These are phyloP conservation scores for Reticulascus tulasneorum DNA, from an alignment of 2,329 filamentous ascomycete species.

Conservation along the genomic window DNA sequence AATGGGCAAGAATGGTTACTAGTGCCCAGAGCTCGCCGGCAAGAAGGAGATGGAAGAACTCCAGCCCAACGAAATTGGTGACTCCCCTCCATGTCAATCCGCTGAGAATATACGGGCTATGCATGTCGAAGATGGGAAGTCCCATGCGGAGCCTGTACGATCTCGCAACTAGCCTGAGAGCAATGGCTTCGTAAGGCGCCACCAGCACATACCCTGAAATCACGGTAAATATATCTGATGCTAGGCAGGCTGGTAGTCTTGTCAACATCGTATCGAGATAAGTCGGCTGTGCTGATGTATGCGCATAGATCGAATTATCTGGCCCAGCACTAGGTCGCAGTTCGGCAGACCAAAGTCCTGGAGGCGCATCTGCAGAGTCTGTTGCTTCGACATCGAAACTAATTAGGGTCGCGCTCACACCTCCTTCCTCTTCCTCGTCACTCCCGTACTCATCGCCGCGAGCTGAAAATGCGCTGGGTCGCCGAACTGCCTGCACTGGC, in stretches of 20 bases:
- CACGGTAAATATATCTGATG: slow-evolving; percentile 43
- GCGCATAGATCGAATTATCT: slow-evolving; percentile 21
- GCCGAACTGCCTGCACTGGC: slow-evolving; percentile 30
- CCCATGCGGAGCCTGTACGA: slow-evolving; percentile 35
- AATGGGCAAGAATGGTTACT: slow-evolving; percentile 33
- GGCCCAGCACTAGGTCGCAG: slow-evolving; percentile 44
- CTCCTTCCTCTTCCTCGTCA: slow-evolving; percentile 54
- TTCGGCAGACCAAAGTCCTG: slow-evolving; percentile 56
- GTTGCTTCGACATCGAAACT: slow-evolving; percentile 59
- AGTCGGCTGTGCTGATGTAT: slow-evolving; percentile 22
- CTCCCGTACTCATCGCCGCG: slow-evolving; percentile 50
- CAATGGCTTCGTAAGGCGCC: slow-evolving; percentile 43
- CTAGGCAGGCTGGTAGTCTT: slow-evolving; percentile 43
- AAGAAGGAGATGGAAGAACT: slow-evolving; percentile 41
- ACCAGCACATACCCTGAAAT: slow-evolving; percentile 37
- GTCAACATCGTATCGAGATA: slow-evolving; percentile 49
- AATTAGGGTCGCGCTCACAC: slow-evolving; percentile 53
- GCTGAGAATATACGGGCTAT: slow-evolving; percentile 29
- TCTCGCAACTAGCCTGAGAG: slow-evolving; percentile 41
- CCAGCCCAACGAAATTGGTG: slow-evolving; percentile 42
- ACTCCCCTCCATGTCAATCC: slow-evolving; percentile 34
- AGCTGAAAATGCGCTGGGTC: slow-evolving; percentile 43
- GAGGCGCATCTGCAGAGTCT: slow-evolving; percentile 46
- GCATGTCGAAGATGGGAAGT: slow-evolving; percentile 34
- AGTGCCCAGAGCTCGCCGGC: slow-evolving; percentile 42